Evolutionary conservation across 768 basidiomycete species (phyloP), one percentile per base, ranked within the genome.

Genomic region (Leccinum disarticulatum): DNA sequence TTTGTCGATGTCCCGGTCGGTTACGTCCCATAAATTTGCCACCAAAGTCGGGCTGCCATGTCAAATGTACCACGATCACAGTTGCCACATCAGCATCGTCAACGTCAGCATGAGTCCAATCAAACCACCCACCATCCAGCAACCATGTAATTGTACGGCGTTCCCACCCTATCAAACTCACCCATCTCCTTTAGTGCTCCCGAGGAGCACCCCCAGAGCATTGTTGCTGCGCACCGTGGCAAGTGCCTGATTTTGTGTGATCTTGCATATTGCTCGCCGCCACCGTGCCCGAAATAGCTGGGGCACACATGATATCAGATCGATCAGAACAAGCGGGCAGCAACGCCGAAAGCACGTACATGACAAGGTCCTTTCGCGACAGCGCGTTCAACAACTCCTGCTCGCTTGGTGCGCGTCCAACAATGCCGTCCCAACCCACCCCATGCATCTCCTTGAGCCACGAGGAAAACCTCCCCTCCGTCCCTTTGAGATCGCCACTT

Each of bases 121-220:
- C n/a, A 54, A 28, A 35, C 28, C 9, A 82, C 95, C 69, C 68
- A 98, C 96, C 95, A 96, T 68, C 96, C 97, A 46, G 89, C 93
- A n/a, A 98, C 70, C 90, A 98, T 93, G 72, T 99, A 99, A 65
- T 93, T 88, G 72, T 91, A 87, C 1, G 97, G 93, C 14, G 93
- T 98, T 19, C 97, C 97, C 14, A 84, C 82, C 10, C 92, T 81
- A 68, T 98, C 97, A 67, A 95, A 95, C 64, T 97, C 93, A 4
- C 97, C 97, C 86, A 93, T 92, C 52, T 96, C 92, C 57, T 83
- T 81, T 62, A 99, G 73, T 1, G 83, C 76, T 10, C 96, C 97
- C 0, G 95, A 98, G 0, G 97, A 99, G 78, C 97, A 99, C 1
- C 97, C 97, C 97, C 96, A 99, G 3, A 99, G 82, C 93, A 98